Conservation (phyloP, 164 flowering plant genomes). For the Vitis rupestris region DNA sequence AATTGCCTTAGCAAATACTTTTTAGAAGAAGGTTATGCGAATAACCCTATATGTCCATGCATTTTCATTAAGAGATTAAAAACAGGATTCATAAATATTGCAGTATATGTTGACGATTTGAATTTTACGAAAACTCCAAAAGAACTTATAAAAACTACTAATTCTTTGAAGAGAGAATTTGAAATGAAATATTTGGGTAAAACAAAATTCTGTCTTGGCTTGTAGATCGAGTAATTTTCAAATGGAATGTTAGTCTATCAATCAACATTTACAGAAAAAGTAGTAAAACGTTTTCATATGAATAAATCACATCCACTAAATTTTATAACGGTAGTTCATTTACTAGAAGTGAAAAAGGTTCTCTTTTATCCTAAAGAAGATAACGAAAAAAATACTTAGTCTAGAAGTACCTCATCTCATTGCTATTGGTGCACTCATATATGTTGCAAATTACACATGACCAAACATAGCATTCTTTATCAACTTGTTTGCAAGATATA, state of each 20-base stretch:
- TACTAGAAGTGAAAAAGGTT: background rate
- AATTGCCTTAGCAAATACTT: constrained; percentile 19
- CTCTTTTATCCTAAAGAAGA: background rate
- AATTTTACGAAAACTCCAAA: no score
- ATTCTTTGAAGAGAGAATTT: no score
- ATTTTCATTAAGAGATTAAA: no score
- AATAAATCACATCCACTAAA: background rate
- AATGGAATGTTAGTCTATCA: no score
- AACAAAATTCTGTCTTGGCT: no score
- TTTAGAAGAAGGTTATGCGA: constrained; percentile 9
- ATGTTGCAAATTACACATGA: constrained; percentile 1
- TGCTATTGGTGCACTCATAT: background rate
- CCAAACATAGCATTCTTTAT: constrained; percentile 7
- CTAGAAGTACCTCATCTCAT: constrained; percentile 2
- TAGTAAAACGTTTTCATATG: no score
- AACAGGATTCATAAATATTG: no score
- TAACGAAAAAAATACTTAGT: background rate
- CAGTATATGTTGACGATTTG: no score
- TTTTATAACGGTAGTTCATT: background rate
- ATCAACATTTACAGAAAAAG: no score
- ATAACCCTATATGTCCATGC: background rate
- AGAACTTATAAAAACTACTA: no score
- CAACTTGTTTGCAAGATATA: constrained; percentile 14
- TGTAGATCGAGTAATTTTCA: no score
- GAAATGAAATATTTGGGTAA: no score